A percentile compares a stretch with the other conserved stretches of the same genome.
Conservation (phyloP, 306 rosid species). For the Quercus alba region DNA sequence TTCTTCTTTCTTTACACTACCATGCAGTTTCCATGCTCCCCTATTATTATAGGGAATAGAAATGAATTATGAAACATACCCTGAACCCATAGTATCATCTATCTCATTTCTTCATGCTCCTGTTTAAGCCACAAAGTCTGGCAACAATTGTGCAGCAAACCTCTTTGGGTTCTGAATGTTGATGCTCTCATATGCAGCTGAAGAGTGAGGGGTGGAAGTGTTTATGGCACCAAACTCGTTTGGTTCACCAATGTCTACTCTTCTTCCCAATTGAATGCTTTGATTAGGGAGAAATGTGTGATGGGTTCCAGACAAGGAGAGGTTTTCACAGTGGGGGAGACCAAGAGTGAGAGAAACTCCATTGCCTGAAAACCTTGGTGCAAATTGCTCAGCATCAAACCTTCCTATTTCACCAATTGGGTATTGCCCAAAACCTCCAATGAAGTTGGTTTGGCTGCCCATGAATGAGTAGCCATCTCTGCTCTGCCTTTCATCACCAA, state of each 20-base stretch:
- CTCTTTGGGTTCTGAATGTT: slow-evolving; percentile 90
- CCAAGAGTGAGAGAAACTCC: slow-evolving; percentile 92
- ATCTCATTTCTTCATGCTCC: slow-evolving; percentile 22
- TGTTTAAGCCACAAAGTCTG: slow-evolving; percentile 75
- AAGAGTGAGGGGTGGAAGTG: slow-evolving; percentile 60
- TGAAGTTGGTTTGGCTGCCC: slow-evolving; percentile 73
- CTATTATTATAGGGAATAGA: slow-evolving; percentile 24
- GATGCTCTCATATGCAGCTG: slow-evolving; percentile 72
- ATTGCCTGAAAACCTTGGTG: slow-evolving; percentile 81
- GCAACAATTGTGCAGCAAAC: slow-evolving; percentile 86
- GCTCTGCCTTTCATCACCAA: slow-evolving; percentile 56
- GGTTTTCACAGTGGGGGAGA: slow-evolving; percentile 80
- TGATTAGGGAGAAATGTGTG: slow-evolving; percentile 70
- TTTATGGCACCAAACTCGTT: slow-evolving; percentile 61
- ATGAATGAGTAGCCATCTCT: slow-evolving; percentile 82
- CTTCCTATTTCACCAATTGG: slow-evolving; percentile 86
- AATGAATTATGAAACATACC: slow-evolving; percentile 29
- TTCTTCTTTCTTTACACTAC: slow-evolving; percentile 77
- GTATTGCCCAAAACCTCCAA: slow-evolving; percentile 80
- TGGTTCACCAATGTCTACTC: slow-evolving; percentile 64
- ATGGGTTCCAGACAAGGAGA: slow-evolving; percentile 60
- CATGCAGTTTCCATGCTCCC: slow-evolving; percentile 43
- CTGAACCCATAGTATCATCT: slow-evolving; percentile 1
- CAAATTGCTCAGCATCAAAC: slow-evolving; percentile 66
- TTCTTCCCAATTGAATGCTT: slow-evolving; percentile 68